Evolutionary conservation across 1,284 basidiomycete genomes (phyloP), one percentile per base, ranked within the genome.

Genomic region (Anthracocystis walkeri): DNA sequence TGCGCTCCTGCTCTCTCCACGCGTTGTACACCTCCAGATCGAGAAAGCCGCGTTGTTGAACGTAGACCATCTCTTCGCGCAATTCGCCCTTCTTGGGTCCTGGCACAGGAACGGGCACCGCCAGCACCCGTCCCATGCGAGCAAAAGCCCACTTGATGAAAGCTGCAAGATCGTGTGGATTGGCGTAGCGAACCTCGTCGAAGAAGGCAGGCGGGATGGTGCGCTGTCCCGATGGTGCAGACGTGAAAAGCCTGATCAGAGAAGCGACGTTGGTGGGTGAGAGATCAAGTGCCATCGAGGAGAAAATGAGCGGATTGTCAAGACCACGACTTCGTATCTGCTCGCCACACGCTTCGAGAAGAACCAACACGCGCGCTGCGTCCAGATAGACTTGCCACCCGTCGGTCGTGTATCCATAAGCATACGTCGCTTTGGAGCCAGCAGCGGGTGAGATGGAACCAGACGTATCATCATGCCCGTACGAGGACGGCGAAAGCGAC

Each of bases 61-160:
- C 71, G 55, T 83, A 76, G 49, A 81, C 78, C 60, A 75, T 75
- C 33, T 84, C 81, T 49, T 81, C 81, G n/a, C 61, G 45, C 27
- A 72, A 40, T 27, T 76, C 71, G 38, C 76, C 76, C 49, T 67
- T 68, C 51, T 67, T 76, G 7, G 58, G 31, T n/a, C 62, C 63
- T 3, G 64, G 35, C 0, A 53, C 57, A 6, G 68, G 73, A 3
- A 68, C 62, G 16, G 66, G 78, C 14, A 82, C 82, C 16, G 82
- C 79, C 7, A 83, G 67, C 18, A 85, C 79, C 16, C 79, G 66
- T 5, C 82, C 81, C 58, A 85, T 57, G 23, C 82, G 69, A 0
- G 81, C 77, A n/a, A 85, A 73, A 2, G 79, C 76, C 83, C 83
- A 85, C 62, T 85, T 85, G 77, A 85, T 78, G 42, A 83, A 33